Conservation (phyloP, 352 stramenopile species). For the Pythium periplocum region DNA sequence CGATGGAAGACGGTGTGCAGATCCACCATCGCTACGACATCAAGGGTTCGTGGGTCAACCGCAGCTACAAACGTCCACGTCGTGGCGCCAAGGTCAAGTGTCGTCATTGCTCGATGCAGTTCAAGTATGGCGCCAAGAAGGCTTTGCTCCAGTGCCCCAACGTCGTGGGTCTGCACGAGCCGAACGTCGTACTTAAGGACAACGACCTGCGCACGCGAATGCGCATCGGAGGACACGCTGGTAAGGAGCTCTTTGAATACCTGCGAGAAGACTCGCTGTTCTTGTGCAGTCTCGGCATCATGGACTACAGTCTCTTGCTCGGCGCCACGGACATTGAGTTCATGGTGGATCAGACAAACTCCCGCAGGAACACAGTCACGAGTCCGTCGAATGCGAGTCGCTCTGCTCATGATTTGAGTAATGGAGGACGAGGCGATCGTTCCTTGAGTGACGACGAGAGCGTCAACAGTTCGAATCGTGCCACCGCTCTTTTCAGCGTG, state of each 20-base stretch:
- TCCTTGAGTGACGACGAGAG: too few species aligned
- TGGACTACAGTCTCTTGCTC: constrained; percentile 90
- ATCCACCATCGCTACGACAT: constrained; percentile 89
- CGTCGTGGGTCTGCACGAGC: constrained; percentile 71
- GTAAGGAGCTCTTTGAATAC: constrained; percentile 55
- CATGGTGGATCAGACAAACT: constrained; percentile 45
- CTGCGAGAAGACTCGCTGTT: constrained; percentile 74
- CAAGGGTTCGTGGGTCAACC: constrained; percentile 90
- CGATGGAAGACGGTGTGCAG: constrained; percentile 47
- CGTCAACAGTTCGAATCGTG: too few species aligned
- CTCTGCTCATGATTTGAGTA: constrained; percentile 4
- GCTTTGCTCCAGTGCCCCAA: constrained; percentile 67
- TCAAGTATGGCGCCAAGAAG: constrained; percentile 72
- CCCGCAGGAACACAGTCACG: constrained; percentile 23
- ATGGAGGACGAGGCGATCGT: constrained; percentile 1
- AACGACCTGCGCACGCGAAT: constrained; percentile 81
- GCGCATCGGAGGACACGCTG: constrained; percentile 56
- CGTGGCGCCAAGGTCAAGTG: constrained; percentile 78
- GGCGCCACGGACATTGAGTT: constrained; percentile 84
- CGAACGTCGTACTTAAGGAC: constrained; percentile 86
- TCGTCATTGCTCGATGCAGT: constrained; percentile 83
- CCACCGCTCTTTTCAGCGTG: constrained; percentile 10
- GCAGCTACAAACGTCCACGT: constrained; percentile 72
- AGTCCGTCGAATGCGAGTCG: constrained; percentile 11
- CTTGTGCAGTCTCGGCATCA: constrained; percentile 73